phyloP scores from a whole-genome alignment of 495 filamentous ascomycete species.

The Darksidea phi region DNA sequence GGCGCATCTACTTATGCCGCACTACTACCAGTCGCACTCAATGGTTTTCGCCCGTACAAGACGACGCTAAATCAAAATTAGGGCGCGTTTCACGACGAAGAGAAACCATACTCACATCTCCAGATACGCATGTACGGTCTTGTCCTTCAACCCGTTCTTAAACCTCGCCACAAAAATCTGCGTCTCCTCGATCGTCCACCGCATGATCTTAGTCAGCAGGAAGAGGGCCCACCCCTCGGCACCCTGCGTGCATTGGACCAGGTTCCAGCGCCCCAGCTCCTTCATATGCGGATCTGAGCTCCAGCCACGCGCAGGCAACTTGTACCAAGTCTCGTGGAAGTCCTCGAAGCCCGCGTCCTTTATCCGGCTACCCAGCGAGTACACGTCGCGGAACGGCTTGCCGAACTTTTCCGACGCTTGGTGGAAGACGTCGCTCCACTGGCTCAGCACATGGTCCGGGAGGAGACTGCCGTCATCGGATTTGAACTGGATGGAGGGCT shows the following conservation, averaged over 20 bases:
- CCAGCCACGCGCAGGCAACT: constrained; percentile 33
- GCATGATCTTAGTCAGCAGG: constrained; percentile 19
- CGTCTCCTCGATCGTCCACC: constrained; percentile 16
- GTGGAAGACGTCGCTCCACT: constrained; percentile 24
- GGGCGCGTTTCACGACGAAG: too few species aligned
- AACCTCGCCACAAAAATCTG: constrained; percentile 13
- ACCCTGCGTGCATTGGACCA: constrained; percentile 13
- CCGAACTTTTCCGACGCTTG: constrained; percentile 32
- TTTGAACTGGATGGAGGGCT: constrained; percentile 26
- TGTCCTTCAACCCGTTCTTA: constrained; percentile 8
- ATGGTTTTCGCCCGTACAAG: too few species aligned
- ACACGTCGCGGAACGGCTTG: constrained; percentile 27
- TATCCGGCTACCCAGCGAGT: constrained; percentile 17
- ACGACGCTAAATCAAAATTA: too few species aligned
- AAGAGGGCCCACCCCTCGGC: constrained; percentile 15
- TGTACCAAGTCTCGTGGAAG: constrained; percentile 22
- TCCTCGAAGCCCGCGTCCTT: constrained; percentile 32
- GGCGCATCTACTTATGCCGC: too few species aligned
- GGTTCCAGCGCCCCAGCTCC: constrained; percentile 26
- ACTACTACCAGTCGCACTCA: too few species aligned
- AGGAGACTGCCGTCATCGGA: constrained; percentile 17
- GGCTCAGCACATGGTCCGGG: constrained; percentile 10
- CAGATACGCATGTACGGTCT: constrained; percentile 15
- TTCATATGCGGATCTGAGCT: constrained; percentile 32
- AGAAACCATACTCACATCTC: constrained; percentile 27